Percentiles rank a stretch among this genome's conserved stretches.
phyloP scores from a whole-genome alignment of 805 yeast species.

The Priceomyces fermenticarens region DNA sequence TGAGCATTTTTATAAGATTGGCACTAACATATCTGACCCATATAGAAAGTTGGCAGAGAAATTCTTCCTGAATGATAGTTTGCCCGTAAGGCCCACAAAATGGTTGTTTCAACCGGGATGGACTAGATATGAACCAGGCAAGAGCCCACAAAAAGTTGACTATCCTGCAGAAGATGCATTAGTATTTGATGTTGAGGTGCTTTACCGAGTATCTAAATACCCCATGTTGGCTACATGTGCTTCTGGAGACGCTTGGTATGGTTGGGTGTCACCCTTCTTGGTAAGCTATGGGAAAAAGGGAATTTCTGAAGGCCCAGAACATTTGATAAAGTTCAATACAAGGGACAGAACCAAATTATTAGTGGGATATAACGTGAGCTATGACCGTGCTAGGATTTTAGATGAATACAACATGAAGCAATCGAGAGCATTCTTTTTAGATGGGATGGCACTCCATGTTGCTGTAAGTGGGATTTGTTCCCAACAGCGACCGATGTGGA shows the following conservation, averaged over 20 bases:
- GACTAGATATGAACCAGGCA: conserved; percentile 64
- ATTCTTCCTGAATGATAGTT: conserved; percentile 30
- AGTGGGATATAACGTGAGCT: conserved; percentile 88
- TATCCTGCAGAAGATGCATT: conserved; percentile 71
- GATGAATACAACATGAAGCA: conserved; percentile 76
- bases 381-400: conserved; percentile 79
- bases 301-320: conserved; percentile 33
- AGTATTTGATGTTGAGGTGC: conserved; percentile 86
- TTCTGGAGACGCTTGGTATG: conserved; percentile 80
- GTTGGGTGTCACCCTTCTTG: conserved; percentile 89
- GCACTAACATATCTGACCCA: conserved; percentile 55
- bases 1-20: conserved; percentile 81
- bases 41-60: conserved; percentile 51
- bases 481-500: conserved; percentile 79
- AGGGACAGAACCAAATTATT: conserved; percentile 50
- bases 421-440: conserved; percentile 76
- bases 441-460: conserved; percentile 90
- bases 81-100: conserved; percentile 39
- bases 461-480: conserved; percentile 92
- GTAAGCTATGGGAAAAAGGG: conserved; percentile 45
- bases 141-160: conserved; percentile 53
- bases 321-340: conserved; percentile 74
- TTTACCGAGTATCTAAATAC: conserved; percentile 70
- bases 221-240: conserved; percentile 82
- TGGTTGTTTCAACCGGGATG: conserved; percentile 76